Evolutionary conservation across 345 rosid species (phyloP).

Genomic region (Salix suchowensis): DNA sequence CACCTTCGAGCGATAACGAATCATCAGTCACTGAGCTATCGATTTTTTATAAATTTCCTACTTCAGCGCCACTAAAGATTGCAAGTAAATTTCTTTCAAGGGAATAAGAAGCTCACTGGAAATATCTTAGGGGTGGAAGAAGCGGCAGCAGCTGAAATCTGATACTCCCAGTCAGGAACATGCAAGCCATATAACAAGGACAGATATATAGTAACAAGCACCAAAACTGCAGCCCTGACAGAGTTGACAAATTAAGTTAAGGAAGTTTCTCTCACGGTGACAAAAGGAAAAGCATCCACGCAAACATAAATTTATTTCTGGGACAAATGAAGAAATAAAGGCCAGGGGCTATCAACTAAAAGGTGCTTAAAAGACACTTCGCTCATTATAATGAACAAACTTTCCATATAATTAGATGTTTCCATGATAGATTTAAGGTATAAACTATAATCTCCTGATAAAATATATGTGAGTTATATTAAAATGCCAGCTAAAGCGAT

Average conservation of each 20-base stretch:
- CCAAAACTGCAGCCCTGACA: slow-evolving; percentile 52
- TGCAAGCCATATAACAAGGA: slow-evolving; percentile 57
- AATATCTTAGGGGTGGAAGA: slow-evolving; percentile 36
- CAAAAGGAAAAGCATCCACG: not conserved
- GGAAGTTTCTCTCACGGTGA: not conserved
- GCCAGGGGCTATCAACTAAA: not conserved
- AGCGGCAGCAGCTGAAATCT: slow-evolving; percentile 41
- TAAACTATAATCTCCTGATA: not conserved
- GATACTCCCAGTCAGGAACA: slow-evolving; percentile 79
- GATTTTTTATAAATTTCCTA: not conserved
- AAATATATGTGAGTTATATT: not conserved
- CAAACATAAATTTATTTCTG: not conserved
- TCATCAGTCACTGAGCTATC: not conserved
- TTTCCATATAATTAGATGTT: not conserved
- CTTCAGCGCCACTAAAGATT: not conserved
- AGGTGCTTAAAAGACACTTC: not conserved
- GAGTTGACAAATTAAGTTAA: not conserved
- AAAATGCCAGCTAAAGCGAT: not conserved
- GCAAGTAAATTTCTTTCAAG: not conserved
- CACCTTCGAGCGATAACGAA: slow-evolving; percentile 43
- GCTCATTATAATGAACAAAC: not conserved
- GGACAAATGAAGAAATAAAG: not conserved
- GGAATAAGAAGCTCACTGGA: slow-evolving; percentile 36
- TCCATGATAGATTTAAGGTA: not conserved
- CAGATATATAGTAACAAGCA: slow-evolving; percentile 44